A percentile compares a stretch with the other conserved stretches of the same genome.
These are phyloP conservation scores for Jamesozyma rosinii DNA, from an alignment of 805 yeast genomes.

Conservation along the genomic window DNA sequence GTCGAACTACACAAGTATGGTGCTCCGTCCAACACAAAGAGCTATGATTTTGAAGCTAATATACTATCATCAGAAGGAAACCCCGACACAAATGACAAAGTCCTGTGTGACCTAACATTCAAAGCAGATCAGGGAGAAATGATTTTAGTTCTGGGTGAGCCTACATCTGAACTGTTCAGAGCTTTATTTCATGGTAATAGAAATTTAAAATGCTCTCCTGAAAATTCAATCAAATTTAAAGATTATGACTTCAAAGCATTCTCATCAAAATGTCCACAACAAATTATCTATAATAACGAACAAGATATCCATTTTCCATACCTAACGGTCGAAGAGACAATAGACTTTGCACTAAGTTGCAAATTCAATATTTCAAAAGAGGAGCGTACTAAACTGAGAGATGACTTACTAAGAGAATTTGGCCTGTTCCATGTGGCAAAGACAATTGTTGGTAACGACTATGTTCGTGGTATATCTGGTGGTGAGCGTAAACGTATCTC, in stretches of 20 bases:
- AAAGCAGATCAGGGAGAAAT: slow-evolving; percentile 23
- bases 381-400: slow-evolving; percentile 22
- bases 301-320: slow-evolving; percentile 50
- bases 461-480: slow-evolving; percentile 56
- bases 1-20: slow-evolving; percentile 4
- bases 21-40: neutral
- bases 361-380: slow-evolving; percentile 25
- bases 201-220: slow-evolving; percentile 14
- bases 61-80: neutral
- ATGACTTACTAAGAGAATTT: slow-evolving; percentile 26
- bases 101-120: slow-evolving; percentile 15
- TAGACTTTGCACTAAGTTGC: slow-evolving; percentile 46
- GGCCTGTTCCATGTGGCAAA: slow-evolving; percentile 47
- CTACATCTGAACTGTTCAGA: slow-evolving; percentile 21
- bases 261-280: slow-evolving; percentile 19
- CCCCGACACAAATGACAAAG: neutral
- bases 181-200: slow-evolving; percentile 18
- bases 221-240: slow-evolving; percentile 18
- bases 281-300: slow-evolving; percentile 38
- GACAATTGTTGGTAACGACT: slow-evolving; percentile 56
- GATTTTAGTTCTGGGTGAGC: slow-evolving; percentile 21
- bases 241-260: slow-evolving; percentile 16
- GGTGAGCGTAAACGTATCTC: slow-evolving; percentile 61
- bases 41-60: neutral
- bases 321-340: slow-evolving; percentile 46